A percentile compares a stretch with the other conserved stretches of the same genome.
Evolutionary conservation across 2,329 filamentous ascomycete genomes (phyloP).

Genomic region (Talaromyces sp.): DNA sequence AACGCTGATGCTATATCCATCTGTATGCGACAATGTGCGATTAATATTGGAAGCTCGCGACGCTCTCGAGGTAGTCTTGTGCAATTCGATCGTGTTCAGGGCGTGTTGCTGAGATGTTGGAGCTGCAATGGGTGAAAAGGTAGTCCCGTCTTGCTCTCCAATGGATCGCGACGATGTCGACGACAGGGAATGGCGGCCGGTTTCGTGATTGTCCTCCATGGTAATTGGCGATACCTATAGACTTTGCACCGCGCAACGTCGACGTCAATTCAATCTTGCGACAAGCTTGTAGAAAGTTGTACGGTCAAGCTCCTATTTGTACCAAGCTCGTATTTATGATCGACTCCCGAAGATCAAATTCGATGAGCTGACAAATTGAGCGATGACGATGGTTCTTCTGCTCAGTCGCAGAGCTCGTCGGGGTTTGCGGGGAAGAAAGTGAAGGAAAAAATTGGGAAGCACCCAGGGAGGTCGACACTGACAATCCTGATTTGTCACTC

Average conservation of each 20-base stretch:
- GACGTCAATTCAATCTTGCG: not conserved
- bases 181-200: not conserved
- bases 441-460: not conserved
- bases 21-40: conserved; percentile 36
- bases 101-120: not conserved
- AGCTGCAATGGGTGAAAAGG: conserved; percentile 9
- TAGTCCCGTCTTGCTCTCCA: not conserved
- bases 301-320: not conserved
- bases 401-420: not conserved
- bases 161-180: not conserved
- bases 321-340: not conserved
- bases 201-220: conserved; percentile 3
- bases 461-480: not conserved
- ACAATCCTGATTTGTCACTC: not conserved
- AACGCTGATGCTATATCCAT: conserved; percentile 31
- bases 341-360: not conserved
- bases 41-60: conserved; percentile 29
- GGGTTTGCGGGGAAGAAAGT: not conserved
- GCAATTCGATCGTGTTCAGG: not conserved
- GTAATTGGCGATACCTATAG: not conserved
- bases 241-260: no score
- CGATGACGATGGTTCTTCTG: not conserved
- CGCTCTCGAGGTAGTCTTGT: conserved; percentile 15
- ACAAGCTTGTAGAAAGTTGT: not conserved
- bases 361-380: not conserved